Evolutionary conservation across 495 filamentous ascomycete species (phyloP), one percentile per base, ranked within the genome.

Genomic region (Penicillium macrosclerotiorum): DNA sequence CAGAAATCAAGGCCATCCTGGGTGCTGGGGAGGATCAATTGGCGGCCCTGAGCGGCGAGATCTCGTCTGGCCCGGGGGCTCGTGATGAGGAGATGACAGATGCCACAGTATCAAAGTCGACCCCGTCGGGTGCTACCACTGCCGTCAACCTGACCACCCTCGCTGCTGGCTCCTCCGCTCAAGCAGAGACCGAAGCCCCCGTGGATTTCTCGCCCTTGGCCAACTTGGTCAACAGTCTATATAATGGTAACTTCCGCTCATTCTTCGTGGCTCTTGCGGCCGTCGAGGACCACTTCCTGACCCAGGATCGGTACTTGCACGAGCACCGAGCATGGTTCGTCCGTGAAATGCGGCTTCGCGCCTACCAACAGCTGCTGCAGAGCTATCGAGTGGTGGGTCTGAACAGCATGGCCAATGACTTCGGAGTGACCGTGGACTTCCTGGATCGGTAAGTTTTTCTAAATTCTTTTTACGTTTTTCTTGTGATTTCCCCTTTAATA

Each of bases 241-340:
- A 98, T 77, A 84, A 80, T 42, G 93, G 93, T 36, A 83, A 89
- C 67, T 98, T 97, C 75, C 86, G 86, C 60, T 81, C 83, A 14
- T 97, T 96, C 77, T 98, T 98, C 72, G 74, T 81, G 51, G 86
- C 91, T 8, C 79, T 98, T 17, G 91, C 87, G n/a, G 77, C 82
- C 11, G 92, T 96, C 4, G 93, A 98, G 74, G 88, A 92, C 63
- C 81, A 84, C 52, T 98, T 98, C 78, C 72, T 98, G 47, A 90
- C 81, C 45, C 88, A 92, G 59, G 94, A 98, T 58, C 85, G 93
- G 29, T 95, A 96, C 68, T 74, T 98, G 42, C 82, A 88, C 55
- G 94, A 97, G 72, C 93, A 98, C 69, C 85, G 84, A 51, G 80
- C 82, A 47, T 98, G 92, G 92, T 97, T 90, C 67, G 90, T 97